Evolutionary conservation across 169 alveolate genomes (phyloP), one percentile per base, ranked within the genome.

Genomic region (Cryptosporidium felis): DNA sequence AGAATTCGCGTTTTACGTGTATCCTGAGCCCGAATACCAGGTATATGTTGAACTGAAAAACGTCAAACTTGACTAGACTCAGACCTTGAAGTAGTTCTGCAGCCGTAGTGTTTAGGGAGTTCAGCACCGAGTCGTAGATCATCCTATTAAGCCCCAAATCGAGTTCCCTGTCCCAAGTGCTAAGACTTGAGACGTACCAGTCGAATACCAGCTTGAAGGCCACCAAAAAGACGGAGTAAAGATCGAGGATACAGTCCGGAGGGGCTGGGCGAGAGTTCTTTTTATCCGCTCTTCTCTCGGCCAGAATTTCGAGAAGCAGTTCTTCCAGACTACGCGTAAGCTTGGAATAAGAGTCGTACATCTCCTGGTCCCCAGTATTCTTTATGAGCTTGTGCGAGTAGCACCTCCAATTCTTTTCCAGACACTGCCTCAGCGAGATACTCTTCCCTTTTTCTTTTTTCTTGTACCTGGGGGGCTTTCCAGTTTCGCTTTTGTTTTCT

Each of bases 361-460:
- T 65, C 18, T 46, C 62, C 51, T 45, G 81, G 36, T 65, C 81
- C 4, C 21, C 16, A 4, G 81, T 65, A 47, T 65, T 65, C 60
- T 65, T 65, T 14, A 65, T 65, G n/a, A 46, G n/a, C 18, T 46
- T 65, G 10, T 65, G 81, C n/a, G 81, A 65, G 49, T 65, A 65
- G 10, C 81, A 65, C 34, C 36, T 65, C 81, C 81, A 65, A 47
- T 46, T 65, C 46, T 45, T 45, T 30, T 65, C 61, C 10, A 65
- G 34, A 26, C 53, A 65, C 3, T 45, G 32, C 21, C 38, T 65
- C 23, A 65, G 16, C 5, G 59, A 45, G 30, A 49, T 28, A 8
- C 59, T 45, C 36, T 34, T 65, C 16, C 42, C 59, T 12, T 65
- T 38, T 26, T 30, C 59, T 12, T 65, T 38, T 26, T 26, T 32